These are phyloP conservation scores for Pyrenophora graminea DNA, from an alignment of 2,329 filamentous ascomycete genomes.

Conservation along the genomic window DNA sequence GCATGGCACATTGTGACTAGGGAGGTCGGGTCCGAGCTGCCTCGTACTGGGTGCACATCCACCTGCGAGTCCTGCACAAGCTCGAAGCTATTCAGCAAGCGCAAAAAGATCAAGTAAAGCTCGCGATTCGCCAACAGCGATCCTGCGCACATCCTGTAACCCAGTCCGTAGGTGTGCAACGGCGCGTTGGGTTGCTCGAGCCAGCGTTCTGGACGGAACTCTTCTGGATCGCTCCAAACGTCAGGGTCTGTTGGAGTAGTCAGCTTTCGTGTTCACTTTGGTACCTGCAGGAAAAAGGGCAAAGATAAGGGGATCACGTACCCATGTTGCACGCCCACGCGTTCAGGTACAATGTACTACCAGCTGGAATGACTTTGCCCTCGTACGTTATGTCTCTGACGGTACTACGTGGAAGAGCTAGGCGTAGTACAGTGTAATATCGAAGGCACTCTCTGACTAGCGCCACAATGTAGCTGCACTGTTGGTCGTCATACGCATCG, in stretches of 20 bases:
- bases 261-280: background rate
- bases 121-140: constrained; percentile 67
- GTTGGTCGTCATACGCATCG: constrained; percentile 65
- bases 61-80: constrained; percentile 60
- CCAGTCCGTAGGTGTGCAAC: constrained; percentile 67
- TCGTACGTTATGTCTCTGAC: constrained; percentile 64
- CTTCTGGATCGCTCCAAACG: constrained; percentile 63
- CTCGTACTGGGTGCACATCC: constrained; percentile 63
- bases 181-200: constrained; percentile 66
- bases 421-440: constrained; percentile 66
- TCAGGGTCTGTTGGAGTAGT: constrained; percentile 50
- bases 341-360: constrained; percentile 68
- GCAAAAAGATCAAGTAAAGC: constrained; percentile 66
- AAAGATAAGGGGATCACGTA: constrained; percentile 50
- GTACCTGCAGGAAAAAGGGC: background rate
- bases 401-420: constrained; percentile 65
- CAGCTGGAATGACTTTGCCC: constrained; percentile 62
- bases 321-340: constrained; percentile 72
- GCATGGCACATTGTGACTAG: constrained; percentile 64
- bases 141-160: constrained; percentile 70
- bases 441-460: constrained; percentile 65
- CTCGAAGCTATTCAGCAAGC: constrained; percentile 65
- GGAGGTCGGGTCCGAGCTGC: constrained; percentile 65
- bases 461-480: constrained; percentile 66
- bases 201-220: constrained; percentile 67